Evolutionary conservation across 2,329 filamentous ascomycete species (phyloP), one percentile per base, ranked within the genome.

Genomic region (Trichoderma gracile): DNA sequence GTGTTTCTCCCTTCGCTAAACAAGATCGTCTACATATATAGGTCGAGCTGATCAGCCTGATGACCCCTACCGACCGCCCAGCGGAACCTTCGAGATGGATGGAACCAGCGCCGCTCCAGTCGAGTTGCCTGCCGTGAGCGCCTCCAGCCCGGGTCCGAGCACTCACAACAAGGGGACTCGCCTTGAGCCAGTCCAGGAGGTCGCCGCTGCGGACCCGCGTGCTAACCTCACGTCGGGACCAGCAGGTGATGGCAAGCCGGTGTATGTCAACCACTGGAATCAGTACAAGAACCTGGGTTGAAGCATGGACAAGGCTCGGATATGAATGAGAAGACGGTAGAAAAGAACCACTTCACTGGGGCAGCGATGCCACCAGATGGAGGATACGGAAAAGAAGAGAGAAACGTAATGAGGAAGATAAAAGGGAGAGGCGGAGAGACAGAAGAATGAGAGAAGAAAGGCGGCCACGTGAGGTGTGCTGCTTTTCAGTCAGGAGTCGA

Each of bases 221-320:
- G 75, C 76, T 52, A 78, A 75, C 63, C 73, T 78, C 64, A 75
- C 74, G 57, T 70, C 72, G 17, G 68, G 74, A 17, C 64, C 68
- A n/a, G 67, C 68, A n/a, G 72, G 75, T 59, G 70, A 63, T 63
- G 73, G 69, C 50, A 72, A 66, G 53, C 72, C 67, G 50, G 63
- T 69, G 17, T 77, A 76, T 63, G 71, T 78, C 57, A 78, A 78
- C 62, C 74, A 78, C 58, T 78, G 76, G 76, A 74, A 75, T 61
- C 73, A 77, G 59, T 78, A 66, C 7, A 66, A 65, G 50, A 38
- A 7, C 9, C 47, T 65, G 2, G 65, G 55, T 33, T 19, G 14
- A 58, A n/a, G 45, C 4, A 12, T n/a, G 19, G 38, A 21, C 14
- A 19, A 23, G 38, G 46, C 14, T 21, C 23, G 5, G n/a, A 27